These are phyloP conservation scores for Ploettnerulaceae sp. DNA, from an alignment of 2,329 filamentous ascomycete genomes.

Conservation along the genomic window DNA sequence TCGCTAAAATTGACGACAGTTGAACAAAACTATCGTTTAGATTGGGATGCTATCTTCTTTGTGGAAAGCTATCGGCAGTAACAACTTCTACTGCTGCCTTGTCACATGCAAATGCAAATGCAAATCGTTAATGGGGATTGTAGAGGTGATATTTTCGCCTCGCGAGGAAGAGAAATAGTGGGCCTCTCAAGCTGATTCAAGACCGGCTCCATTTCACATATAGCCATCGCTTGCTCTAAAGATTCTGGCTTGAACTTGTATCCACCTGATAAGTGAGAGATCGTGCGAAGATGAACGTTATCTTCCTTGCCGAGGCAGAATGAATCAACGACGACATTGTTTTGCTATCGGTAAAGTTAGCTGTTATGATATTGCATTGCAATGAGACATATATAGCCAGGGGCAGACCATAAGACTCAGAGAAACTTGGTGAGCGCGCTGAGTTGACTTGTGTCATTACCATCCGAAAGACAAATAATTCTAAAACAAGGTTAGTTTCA, in stretches of 20 bases:
- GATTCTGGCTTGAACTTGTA: conserved; percentile 9
- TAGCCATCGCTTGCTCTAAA: conserved; percentile 8
- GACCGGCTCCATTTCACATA: conserved; percentile 15
- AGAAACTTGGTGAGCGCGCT: too few relatives aligned
- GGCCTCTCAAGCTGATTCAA: conserved; percentile 10
- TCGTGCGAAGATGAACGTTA: conserved; percentile 7
- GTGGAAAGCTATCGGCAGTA: conserved; percentile 9
- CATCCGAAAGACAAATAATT: too few relatives aligned
- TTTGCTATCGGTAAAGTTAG: not conserved
- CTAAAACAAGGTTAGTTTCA: too few relatives aligned
- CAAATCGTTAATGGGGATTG: not conserved
- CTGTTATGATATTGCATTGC: too few relatives aligned
- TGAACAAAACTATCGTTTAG: conserved; percentile 7
- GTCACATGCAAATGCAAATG: conserved; percentile 3
- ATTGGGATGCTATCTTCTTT: conserved; percentile 5
- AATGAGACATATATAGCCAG: too few relatives aligned
- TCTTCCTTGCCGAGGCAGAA: conserved; percentile 8
- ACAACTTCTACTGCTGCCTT: conserved; percentile 6
- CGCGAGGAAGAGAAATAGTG: not conserved
- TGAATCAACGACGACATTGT: conserved; percentile 7
- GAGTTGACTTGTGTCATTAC: too few relatives aligned
- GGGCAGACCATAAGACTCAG: too few relatives aligned
- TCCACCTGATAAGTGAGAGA: conserved; percentile 12
- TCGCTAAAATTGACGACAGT: not conserved
- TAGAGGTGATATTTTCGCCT: conserved; percentile 1